A percentile compares a stretch with the other conserved stretches of the same genome.
These are phyloP conservation scores for Melanogaster broomeanus DNA, from an alignment of 768 basidiomycete genomes.

Conservation along the genomic window DNA sequence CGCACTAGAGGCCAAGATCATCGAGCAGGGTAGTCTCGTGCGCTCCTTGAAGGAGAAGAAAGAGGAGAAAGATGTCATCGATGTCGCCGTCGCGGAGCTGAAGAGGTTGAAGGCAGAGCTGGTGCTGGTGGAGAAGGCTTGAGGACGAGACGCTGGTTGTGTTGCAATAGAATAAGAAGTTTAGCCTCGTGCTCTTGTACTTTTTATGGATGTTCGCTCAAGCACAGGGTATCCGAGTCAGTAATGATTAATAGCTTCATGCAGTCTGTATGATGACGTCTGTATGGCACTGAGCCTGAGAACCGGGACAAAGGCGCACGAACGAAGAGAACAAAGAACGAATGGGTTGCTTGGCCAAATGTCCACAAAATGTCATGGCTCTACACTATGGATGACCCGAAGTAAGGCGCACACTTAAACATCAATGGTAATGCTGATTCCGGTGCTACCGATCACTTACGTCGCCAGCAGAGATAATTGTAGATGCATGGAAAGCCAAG, in stretches of 20 bases:
- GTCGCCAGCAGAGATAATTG: conserved; percentile 89
- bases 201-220: neutral
- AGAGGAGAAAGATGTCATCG: conserved; percentile 45
- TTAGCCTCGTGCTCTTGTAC: neutral
- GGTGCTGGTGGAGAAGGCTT: conserved; percentile 16
- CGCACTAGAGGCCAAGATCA: conserved; percentile 72
- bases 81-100: conserved; percentile 57
- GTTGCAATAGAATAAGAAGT: neutral
- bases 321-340: neutral
- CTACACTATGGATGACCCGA: neutral
- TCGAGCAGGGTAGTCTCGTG: conserved; percentile 75
- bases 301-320: neutral
- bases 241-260: no score
- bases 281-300: no score
- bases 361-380: neutral
- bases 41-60: conserved; percentile 60
- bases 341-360: neutral
- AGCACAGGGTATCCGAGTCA: neutral
- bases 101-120: conserved; percentile 68
- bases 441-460: conserved; percentile 24
- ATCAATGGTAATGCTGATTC: conserved; percentile 14
- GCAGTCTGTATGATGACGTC: neutral
- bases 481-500: conserved; percentile 74
- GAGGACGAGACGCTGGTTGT: neutral
- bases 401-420: conserved; percentile 1